Evolutionary conservation across 2,329 filamentous ascomycete genomes (phyloP).

Genomic region (Ceratocystis ficicola): DNA sequence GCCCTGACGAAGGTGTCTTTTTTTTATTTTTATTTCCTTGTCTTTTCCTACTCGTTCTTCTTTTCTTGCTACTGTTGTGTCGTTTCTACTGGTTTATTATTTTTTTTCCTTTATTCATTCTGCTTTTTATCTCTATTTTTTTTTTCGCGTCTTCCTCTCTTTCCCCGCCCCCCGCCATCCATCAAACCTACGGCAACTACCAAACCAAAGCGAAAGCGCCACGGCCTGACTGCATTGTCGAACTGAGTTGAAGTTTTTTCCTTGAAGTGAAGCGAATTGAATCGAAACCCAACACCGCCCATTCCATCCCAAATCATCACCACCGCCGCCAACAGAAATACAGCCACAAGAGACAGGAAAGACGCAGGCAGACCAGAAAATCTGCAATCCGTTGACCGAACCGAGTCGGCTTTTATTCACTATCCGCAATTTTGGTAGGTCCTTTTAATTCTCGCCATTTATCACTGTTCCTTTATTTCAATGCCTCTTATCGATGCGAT

Average conservation of each 20-base stretch:
- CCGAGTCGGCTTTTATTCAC: neutral
- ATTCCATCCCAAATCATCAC: neutral
- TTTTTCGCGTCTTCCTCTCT: neutral
- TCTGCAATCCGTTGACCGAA: neutral
- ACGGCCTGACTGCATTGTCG: constrained; percentile 12
- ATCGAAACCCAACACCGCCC: constrained; percentile 10
- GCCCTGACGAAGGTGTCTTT: constrained; percentile 5
- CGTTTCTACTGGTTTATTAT: neutral
- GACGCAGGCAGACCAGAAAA: neutral
- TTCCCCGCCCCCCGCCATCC: constrained; percentile 1
- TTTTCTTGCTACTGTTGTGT: neutral
- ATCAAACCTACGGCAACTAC: neutral
- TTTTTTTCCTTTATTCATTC: neutral
- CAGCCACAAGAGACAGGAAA: neutral
- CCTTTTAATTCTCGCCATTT: neutral
- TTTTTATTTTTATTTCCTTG: neutral
- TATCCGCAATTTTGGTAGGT: constrained; percentile 1
- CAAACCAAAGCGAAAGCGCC: neutral
- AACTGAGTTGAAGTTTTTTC: neutral
- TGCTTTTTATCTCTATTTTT: constrained; percentile 3
- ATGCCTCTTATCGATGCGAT: neutral
- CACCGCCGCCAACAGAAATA: neutral
- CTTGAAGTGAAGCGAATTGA: neutral
- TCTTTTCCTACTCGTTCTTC: neutral
- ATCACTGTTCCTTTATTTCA: constrained; percentile 6